Evolutionary conservation across 2,329 filamentous ascomycete genomes (phyloP).

Genomic region (Xylaria sp.): DNA sequence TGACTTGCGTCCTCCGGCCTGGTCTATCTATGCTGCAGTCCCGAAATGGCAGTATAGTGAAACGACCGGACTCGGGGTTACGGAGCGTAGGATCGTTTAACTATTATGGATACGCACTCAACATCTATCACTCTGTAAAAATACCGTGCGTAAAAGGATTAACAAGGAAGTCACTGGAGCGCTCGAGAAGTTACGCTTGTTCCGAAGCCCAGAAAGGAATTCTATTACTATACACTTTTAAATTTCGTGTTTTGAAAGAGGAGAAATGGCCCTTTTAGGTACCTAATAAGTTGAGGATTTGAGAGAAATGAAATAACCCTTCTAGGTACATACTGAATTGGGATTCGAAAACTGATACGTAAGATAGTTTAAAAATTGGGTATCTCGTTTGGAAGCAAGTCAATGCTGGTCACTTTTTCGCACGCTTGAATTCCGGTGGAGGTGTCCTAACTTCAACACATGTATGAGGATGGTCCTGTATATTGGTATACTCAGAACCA

Average conservation of each 20-base stretch:
- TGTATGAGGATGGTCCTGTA: not conserved
- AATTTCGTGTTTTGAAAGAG: not conserved
- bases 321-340: no score
- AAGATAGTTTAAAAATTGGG: not conserved
- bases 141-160: not conserved
- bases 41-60: slow-evolving; percentile 18
- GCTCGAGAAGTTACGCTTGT: not conserved
- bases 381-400: not conserved
- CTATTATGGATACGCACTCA: no score
- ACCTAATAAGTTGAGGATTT: not conserved
- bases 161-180: not conserved
- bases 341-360: no score
- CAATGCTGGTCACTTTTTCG: not conserved
- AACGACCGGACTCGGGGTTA: not conserved
- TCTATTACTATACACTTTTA: slow-evolving; percentile 9
- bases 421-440: not conserved
- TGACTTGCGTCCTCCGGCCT: slow-evolving; percentile 10
- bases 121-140: not conserved
- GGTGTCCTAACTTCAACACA: not conserved
- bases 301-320: no score
- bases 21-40: not conserved
- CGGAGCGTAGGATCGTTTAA: not conserved
- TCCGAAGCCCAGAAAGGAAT: not conserved
- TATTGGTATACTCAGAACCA: not conserved
- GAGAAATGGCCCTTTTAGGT: not conserved